Conservation (phyloP, 345 rosid species). For the Salix purpurea region DNA sequence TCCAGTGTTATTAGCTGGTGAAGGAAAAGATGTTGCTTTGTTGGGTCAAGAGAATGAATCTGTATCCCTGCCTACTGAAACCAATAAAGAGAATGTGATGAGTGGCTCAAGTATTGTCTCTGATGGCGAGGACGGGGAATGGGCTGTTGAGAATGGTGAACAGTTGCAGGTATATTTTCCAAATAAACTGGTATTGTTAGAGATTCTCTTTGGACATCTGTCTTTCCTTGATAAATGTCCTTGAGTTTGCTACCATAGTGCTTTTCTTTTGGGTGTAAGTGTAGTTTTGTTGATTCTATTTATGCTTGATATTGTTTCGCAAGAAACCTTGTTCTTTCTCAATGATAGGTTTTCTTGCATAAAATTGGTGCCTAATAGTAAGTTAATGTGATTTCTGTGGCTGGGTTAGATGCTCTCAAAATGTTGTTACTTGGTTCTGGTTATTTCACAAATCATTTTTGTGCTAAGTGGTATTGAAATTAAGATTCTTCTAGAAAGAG, state of each 20-base stretch:
- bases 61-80: constrained; percentile 31
- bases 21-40: constrained; percentile 39
- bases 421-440: background rate
- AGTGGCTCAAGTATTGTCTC: constrained; percentile 50
- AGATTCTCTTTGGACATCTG: background rate
- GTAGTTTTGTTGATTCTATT: background rate
- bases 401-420: background rate
- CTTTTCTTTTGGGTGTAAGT: background rate
- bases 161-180: constrained; percentile 45
- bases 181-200: background rate
- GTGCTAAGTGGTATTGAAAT: background rate
- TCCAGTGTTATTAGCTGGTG: constrained; percentile 40
- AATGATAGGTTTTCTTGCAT: background rate
- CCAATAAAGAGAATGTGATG: constrained; percentile 45
- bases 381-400: background rate
- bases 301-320: background rate
- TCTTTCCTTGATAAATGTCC: background rate
- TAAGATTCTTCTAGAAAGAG: background rate
- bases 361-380: background rate
- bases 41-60: constrained; percentile 37
- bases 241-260: background rate
- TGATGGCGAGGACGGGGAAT: constrained; percentile 79
- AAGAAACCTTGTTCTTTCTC: background rate
- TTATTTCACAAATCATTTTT: background rate
- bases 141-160: constrained; percentile 63